Evolutionary conservation across 1,139 yeast genomes (phyloP).

Genomic region (Geotrichum klebahnii): DNA sequence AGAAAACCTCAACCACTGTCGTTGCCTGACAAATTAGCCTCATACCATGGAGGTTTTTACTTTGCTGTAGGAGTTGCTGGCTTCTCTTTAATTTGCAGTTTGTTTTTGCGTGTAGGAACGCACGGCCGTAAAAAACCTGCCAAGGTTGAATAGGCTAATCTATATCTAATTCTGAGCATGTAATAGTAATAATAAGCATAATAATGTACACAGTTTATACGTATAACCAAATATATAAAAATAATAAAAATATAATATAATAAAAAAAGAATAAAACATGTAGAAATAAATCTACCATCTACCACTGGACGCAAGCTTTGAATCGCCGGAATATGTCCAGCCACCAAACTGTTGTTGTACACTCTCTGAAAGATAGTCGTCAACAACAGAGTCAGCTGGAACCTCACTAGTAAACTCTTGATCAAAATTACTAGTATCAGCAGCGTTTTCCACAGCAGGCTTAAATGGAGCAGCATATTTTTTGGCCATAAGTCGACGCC

Average conservation of each 20-base stretch:
- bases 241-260: too few relatives aligned
- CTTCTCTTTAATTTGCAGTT: slow-evolving; percentile 35
- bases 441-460: slow-evolving; percentile 81
- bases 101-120: slow-evolving; percentile 42
- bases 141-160: neutral
- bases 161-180: too few relatives aligned
- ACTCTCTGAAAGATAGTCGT: slow-evolving; percentile 70
- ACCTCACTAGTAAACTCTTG: slow-evolving; percentile 87
- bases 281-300: neutral
- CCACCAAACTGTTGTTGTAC: slow-evolving; percentile 98
- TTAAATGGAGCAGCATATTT: slow-evolving; percentile 94
- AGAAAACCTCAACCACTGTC: slow-evolving; percentile 33
- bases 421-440: slow-evolving; percentile 91
- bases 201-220: neutral
- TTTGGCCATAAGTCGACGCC: slow-evolving; percentile 79
- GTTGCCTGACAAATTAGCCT: slow-evolving; percentile 34
- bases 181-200: too few relatives aligned
- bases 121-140: slow-evolving; percentile 26
- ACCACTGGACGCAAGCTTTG: slow-evolving; percentile 18
- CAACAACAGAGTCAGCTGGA: slow-evolving; percentile 94
- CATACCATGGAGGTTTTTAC: slow-evolving; percentile 43
- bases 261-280: too few relatives aligned
- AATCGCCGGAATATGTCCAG: slow-evolving; percentile 78
- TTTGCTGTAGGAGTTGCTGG: slow-evolving; percentile 42
- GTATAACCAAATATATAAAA: too few relatives aligned